These are phyloP conservation scores for Corynespora cassiicola DNA, from an alignment of 2,329 filamentous ascomycete genomes.

Conservation along the genomic window DNA sequence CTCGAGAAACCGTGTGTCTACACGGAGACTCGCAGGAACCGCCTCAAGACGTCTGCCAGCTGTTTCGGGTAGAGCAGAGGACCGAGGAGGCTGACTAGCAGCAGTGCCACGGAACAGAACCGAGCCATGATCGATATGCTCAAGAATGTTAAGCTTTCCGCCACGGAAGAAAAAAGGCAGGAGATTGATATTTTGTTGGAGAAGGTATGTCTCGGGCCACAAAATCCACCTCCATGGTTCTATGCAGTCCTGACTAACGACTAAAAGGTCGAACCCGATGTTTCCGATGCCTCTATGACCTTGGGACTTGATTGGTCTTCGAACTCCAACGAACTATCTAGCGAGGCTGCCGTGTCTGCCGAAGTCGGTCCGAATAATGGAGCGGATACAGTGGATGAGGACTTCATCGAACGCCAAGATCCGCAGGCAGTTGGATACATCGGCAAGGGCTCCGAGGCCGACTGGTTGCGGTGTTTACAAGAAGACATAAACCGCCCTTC, in stretches of 20 bases:
- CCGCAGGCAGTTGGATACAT: too few species aligned
- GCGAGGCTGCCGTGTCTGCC: not conserved
- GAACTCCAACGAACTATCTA: too few species aligned
- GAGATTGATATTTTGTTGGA: conserved; percentile 1
- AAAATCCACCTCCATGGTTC: too few species aligned
- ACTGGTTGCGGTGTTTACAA: too few species aligned
- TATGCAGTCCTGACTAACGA: too few species aligned
- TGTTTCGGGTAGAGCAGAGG: not conserved
- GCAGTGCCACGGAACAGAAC: conserved; percentile 12
- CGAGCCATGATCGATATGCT: conserved; percentile 11
- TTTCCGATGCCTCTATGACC: too few species aligned
- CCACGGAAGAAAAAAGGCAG: conserved; percentile 1
- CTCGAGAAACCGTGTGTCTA: conserved; percentile 31
- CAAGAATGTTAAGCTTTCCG: conserved; percentile 4
- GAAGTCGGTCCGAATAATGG: conserved; percentile 1
- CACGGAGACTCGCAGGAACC: conserved; percentile 28
- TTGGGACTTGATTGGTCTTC: too few species aligned
- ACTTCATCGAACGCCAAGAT: too few species aligned
- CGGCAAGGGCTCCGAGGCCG: too few species aligned
- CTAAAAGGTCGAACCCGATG: too few species aligned
- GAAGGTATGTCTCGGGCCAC: too few species aligned
- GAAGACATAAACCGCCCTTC: too few species aligned
- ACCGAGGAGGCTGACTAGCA: conserved; percentile 3
- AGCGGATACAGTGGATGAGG: not conserved
- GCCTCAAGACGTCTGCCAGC: conserved; percentile 16